Conservation (phyloP, 176 grass and related monocot species). For the Oryza australiensis region DNA sequence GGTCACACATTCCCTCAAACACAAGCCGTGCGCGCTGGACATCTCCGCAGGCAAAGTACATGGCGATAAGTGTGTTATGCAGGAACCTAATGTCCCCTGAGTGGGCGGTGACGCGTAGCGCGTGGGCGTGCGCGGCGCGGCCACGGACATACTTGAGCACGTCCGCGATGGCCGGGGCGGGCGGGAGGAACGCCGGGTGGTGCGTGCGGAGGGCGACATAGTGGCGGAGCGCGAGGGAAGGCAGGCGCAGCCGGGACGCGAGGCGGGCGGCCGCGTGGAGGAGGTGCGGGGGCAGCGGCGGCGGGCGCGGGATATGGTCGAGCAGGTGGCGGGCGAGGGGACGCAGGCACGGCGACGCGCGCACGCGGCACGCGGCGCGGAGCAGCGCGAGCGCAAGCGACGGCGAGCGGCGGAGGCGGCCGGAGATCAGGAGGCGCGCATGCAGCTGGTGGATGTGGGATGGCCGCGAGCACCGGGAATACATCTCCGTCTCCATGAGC, state of each 20-base stretch:
- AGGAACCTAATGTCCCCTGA: slow-evolving; percentile 39
- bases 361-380: slow-evolving; percentile 29
- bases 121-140: slow-evolving; percentile 51
- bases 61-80: slow-evolving; percentile 51
- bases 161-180: slow-evolving; percentile 41
- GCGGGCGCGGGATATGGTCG: slow-evolving; percentile 3
- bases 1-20: slow-evolving; percentile 45
- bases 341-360: slow-evolving; percentile 27
- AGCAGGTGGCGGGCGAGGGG: slow-evolving; percentile 37
- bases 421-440: slow-evolving; percentile 42
- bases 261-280: slow-evolving; percentile 42
- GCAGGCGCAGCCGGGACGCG: slow-evolving; percentile 9
- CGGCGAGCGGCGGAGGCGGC: slow-evolving; percentile 27
- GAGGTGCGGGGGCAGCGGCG: neutral
- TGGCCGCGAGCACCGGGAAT: slow-evolving; percentile 29
- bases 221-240: slow-evolving; percentile 30
- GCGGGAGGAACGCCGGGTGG: slow-evolving; percentile 33
- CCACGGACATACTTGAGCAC: slow-evolving; percentile 51
- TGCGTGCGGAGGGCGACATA: slow-evolving; percentile 27
- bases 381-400: slow-evolving; percentile 30
- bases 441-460: slow-evolving; percentile 52
- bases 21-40: slow-evolving; percentile 18
- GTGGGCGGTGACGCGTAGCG: slow-evolving; percentile 32
- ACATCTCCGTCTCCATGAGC: neutral
- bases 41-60: slow-evolving; percentile 51